phyloP scores from a whole-genome alignment of 441 rosid species.

The Mallotus japonicus region DNA sequence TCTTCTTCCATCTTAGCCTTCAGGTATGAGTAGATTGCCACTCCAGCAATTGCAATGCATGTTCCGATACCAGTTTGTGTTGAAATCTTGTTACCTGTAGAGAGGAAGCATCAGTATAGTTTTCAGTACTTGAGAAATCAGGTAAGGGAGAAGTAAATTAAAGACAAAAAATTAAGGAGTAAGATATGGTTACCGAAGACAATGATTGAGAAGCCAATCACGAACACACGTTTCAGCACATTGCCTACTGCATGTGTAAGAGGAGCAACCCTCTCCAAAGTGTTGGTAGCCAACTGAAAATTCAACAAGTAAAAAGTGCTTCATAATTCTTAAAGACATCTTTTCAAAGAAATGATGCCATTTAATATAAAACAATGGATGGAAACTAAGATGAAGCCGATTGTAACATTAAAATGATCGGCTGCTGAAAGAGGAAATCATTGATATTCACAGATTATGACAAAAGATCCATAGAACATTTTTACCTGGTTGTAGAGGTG shows the following conservation, averaged over 20 bases:
- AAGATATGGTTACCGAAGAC: conserved; percentile 52
- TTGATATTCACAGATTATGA: background rate
- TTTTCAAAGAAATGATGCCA: background rate
- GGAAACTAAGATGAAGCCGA: background rate
- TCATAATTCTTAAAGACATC: background rate
- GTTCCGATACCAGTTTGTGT: conserved; percentile 90
- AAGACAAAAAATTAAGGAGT: background rate
- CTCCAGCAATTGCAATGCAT: conserved; percentile 78
- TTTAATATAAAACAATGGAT: background rate
- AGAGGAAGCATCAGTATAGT: conserved; percentile 9
- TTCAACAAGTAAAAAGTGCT: conserved; percentile 1
- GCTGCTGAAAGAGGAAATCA: background rate
- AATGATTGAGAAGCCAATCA: conserved; percentile 84
- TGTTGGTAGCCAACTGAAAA: conserved; percentile 84
- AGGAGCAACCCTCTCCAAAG: conserved; percentile 95
- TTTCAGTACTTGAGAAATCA: background rate
- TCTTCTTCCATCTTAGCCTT: conserved; percentile 94
- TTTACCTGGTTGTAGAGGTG: conserved; percentile 92
- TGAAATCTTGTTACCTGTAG: conserved; percentile 81
- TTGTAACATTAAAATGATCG: background rate
- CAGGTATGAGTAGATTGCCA: conserved; percentile 73
- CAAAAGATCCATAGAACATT: background rate
- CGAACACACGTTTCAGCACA: conserved; percentile 95
- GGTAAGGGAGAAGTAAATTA: background rate
- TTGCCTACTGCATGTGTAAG: conserved; percentile 96